Conservation (phyloP, 768 basidiomycete species). For the Daedalea quercina region DNA sequence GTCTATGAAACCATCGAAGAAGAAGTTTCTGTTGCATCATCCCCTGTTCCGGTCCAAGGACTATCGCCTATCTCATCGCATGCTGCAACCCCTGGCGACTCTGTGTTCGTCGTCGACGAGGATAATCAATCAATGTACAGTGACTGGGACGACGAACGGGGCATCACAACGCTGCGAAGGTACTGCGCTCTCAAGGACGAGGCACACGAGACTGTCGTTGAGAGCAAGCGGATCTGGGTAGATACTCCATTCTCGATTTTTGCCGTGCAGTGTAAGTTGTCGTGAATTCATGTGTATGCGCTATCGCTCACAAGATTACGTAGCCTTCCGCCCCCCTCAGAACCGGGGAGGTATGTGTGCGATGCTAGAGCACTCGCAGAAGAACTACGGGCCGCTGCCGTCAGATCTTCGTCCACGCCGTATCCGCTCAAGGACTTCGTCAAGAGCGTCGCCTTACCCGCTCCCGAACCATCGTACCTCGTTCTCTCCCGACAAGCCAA, state of each 20-base stretch:
- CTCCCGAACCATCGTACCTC: slow-evolving; percentile 39
- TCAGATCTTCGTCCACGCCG: slow-evolving; percentile 61
- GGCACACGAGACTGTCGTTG: slow-evolving; percentile 55
- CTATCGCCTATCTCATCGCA: slow-evolving; percentile 1
- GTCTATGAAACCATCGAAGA: slow-evolving; percentile 81
- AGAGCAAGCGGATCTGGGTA: slow-evolving; percentile 58
- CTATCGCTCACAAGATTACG: not conserved
- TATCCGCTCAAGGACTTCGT: slow-evolving; percentile 59
- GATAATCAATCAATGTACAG: slow-evolving; percentile 31
- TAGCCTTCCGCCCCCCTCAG: slow-evolving; percentile 67
- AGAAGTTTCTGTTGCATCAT: slow-evolving; percentile 38
- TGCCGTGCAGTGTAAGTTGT: slow-evolving; percentile 60
- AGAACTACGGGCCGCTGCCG: slow-evolving; percentile 68
- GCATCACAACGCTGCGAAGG: slow-evolving; percentile 54
- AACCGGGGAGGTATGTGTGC: slow-evolving; percentile 66
- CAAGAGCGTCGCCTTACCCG: slow-evolving; percentile 72
- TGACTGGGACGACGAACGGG: slow-evolving; percentile 67
- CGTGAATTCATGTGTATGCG: slow-evolving; percentile 5
- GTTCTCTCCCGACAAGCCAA: slow-evolving; percentile 34
- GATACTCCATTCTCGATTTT: slow-evolving; percentile 74
- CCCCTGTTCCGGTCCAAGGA: slow-evolving; percentile 17
- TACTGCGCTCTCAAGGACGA: slow-evolving; percentile 68
- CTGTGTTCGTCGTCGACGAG: slow-evolving; percentile 51
- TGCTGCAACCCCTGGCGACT: slow-evolving; percentile 9
- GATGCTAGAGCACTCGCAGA: slow-evolving; percentile 62